Percentiles rank a stretch among this genome's conserved stretches.
Conservation (phyloP, 1,284 basidiomycete species). For the Cryptococcus sp. region DNA sequence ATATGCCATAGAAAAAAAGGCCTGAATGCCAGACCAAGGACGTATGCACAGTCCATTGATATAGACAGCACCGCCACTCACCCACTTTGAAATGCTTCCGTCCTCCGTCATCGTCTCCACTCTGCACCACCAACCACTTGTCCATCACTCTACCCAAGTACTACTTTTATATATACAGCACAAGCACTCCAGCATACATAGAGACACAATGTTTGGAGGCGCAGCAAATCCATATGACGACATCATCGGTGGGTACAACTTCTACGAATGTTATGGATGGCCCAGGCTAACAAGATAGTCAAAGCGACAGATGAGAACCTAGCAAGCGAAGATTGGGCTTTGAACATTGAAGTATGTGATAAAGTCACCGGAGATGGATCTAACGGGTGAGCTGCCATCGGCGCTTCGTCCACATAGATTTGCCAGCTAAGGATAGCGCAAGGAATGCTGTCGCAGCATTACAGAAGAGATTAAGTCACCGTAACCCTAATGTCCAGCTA, state of each 20-base stretch:
- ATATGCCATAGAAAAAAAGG: too few species aligned
- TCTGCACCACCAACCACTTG: too few species aligned
- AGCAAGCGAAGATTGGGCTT: slow-evolving; percentile 92
- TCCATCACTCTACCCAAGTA: too few species aligned
- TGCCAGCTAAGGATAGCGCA: slow-evolving; percentile 63
- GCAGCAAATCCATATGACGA: slow-evolving; percentile 83
- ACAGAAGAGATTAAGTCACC: slow-evolving; percentile 85
- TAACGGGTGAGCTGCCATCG: slow-evolving; percentile 58
- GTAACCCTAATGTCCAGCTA: slow-evolving; percentile 94
- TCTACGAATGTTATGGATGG: neutral
- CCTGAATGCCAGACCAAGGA: too few species aligned
- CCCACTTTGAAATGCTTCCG: too few species aligned
- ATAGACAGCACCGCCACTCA: too few species aligned
- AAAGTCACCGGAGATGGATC: slow-evolving; percentile 86
- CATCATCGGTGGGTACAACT: slow-evolving; percentile 67
- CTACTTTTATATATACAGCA: neutral
- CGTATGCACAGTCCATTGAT: too few species aligned
- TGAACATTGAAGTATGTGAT: slow-evolving; percentile 92
- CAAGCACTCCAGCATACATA: neutral
- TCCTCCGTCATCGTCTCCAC: too few species aligned
- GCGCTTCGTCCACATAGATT: neutral
- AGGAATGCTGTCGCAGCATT: slow-evolving; percentile 78
- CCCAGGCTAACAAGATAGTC: slow-evolving; percentile 50
- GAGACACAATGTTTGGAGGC: slow-evolving; percentile 47
- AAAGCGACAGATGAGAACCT: slow-evolving; percentile 95